Evolutionary conservation across 2,329 filamentous ascomycete species (phyloP), one percentile per base, ranked within the genome.

Genomic region (Bipolaris gigantea): DNA sequence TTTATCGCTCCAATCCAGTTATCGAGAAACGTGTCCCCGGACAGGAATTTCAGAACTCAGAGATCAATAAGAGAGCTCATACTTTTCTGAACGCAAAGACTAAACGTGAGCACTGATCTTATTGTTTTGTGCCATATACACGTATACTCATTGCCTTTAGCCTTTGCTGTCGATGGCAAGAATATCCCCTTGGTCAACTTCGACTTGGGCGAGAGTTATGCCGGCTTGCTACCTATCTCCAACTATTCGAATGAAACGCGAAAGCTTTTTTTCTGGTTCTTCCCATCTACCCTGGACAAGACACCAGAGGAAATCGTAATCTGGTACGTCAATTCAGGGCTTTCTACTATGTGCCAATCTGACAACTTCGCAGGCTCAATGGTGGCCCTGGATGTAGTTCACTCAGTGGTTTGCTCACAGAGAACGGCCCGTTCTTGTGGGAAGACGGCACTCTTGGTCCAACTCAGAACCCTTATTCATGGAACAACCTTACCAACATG

Each of bases 361-460:
- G 41, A 64, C 35, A 2, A 9, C 1, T 16, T 18, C 3, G 13
- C 36, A 72, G 69, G 70, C 65, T 74, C 45, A 75, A 75, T 42
- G 73, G 72, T 25, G 73, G 72, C 8, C 75, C 75, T 6, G 75
- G 75, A 2, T 77, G 75, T 57, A 71, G 64, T 30, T 89, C 85
- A 1, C 79, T 90, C 6, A 81, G 86, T 60, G 89, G 88, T 7
- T 77, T 92, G 1, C 71, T 93, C 9, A 88, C 90, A 46, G 89
- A 93, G 63, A 92, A 91, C 63, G 89, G 90, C 0, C 87, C 89
- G 0, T 73, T 73, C 47, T 70, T 61, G 1, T 76, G 73, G 72
- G 83, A 88, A 67, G 80, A 84, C 11, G 90, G 90, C 32, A 92
- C 88, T 0, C 82, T 80, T 50, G 79, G 80, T 16, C 88, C 89